Base-by-base conservation (phyloP, 495 filamentous ascomycete species). In the Hypomontagnella monticulosa region DNA sequence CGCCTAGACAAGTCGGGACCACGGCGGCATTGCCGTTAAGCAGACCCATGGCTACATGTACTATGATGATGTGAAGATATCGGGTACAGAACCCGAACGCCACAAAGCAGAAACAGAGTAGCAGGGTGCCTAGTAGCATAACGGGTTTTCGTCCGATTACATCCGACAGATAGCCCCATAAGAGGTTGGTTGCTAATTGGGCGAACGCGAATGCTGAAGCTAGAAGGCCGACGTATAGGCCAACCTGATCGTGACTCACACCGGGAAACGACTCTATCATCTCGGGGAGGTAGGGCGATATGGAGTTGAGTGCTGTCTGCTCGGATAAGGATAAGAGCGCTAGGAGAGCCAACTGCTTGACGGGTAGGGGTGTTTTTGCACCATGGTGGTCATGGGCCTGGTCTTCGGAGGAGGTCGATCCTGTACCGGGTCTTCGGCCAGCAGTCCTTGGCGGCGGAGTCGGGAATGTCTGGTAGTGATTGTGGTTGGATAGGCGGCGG, bases 251-350 rank as follows among this genome's bases (percentile, higher is more conserved):
- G 19, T 80, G 69, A 18, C 89, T 80, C 27, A 97, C 89, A 61
- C 92, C 91, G 3, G 91, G 90, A 67, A 99, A 98, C 5, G 85
- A 87, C 8, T 88, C 86, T 1, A 91, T 87, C 94, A 98, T 98
- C 57, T 92, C 85, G 0, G 95, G 95, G 0, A 99, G 85, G 75
- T 99, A 99, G 0, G 95, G 95, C n/a, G 89, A 90, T 61, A 99
- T 96, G 11, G 91, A 95, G 71, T 99, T 98, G 69, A 99, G 85
- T 1, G 95, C 95, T 0, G 96, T 97, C 78, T 99, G 95, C 67
- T 99, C 95, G 32, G 91, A 89, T 15, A 99, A 82, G 3, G 93
- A 92, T 44, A 99, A 91, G 64, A 98, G 76, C 1, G 93, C 95
- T 20, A 99, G 81, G 1, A 97, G 86, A 4, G 84, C 81, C 51